Evolutionary conservation across 768 basidiomycete species (phyloP), one percentile per base, ranked within the genome.

Genomic region (Phallus indusiatus): DNA sequence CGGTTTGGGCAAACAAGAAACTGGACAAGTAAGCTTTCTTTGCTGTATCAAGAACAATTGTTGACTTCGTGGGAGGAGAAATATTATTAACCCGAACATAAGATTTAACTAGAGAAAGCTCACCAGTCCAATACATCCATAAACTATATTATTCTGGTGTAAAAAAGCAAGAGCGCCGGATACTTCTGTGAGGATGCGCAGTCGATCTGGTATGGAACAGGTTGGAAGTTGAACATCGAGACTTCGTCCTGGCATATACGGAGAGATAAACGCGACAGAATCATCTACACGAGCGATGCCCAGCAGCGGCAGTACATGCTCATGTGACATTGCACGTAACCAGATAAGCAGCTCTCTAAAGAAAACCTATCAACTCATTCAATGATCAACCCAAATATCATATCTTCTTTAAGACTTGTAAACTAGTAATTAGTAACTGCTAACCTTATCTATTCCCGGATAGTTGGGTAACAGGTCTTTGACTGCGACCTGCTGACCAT

Each of bases 191-290:
- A 85, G 82, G 66, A 85, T 65, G 48, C 70, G 71, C 34, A 83
- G 64, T 55, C 78, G 70, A 60, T 82, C 75, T 6, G 65, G 76
- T 3, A 64, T 65, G 0, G 74, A 71, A 55, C 78, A 63, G 53
- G 65, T 67, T 58, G 72, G 74, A 60, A 83, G 68, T 64, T 82
- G 84, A 20, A 76, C 68, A 55, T 71, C 73, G 56, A 84, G 71
- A 9, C 78, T 81, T 11, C 83, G 82, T 53, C 84, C 82, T 36
- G 75, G 73, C 64, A 81, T 83, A 81, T 82, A 85, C 4, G 78
- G 78, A 4, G 83, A 84, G 0, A 85, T 81, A 81, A 85, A 83
- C 12, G 78, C 83, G 33, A 85, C 74, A 51, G 79, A 78, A 37
- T 75, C 72, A 24, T 72, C 69, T 4, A 74, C 73, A 63, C 80